Base-by-base conservation (phyloP, 768 basidiomycete species). In the Crucibulum laeve region DNA sequence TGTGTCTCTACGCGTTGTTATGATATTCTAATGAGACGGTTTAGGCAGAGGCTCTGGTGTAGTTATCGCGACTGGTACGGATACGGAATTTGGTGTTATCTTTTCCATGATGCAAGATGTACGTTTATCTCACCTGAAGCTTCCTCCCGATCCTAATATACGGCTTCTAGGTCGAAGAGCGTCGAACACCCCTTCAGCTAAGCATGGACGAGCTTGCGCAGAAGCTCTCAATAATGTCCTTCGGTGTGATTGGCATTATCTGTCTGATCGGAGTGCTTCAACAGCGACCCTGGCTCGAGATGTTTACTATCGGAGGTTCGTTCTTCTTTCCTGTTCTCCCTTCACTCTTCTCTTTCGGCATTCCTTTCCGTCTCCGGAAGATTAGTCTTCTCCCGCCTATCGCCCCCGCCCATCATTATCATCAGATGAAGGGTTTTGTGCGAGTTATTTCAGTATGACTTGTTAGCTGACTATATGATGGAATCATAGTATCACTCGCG, bases 21-120 rank as follows among this genome's bases (percentile, higher is more conserved):
- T n/a, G n/a, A n/a, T n/a, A n/a, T n/a, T n/a, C n/a, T n/a, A n/a
- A n/a, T n/a, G n/a, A n/a, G n/a, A n/a, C n/a, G n/a, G n/a, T n/a
- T n/a, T 51, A 88, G 87, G 90, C 4, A 71, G 89, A 42, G 94
- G 92, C 0, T 69, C 76, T 28, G 94, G 95, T 4, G 70, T 97
- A 35, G 91, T 95, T 4, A 87, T 98, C 48, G 91, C 94, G 2
- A 77, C 80, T 35, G 91, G 95, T 2, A 73, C 79, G 10, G 80
- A 87, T 49, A 95, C 91, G 1, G 94, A 98, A 58, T 95, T 98
- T 62, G 94, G 94, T 19, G 83, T 95, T 44, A 91, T 98, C 48
- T 98, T 98, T 59, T 82, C 87, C 11, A 95, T 96, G 91, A 91
- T 98, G 91, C 92, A 96, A 63, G 92, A 96, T 58, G 92, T 92